These are phyloP conservation scores for Barbarea vulgaris DNA, from an alignment of 345 rosid genomes.

Conservation along the genomic window DNA sequence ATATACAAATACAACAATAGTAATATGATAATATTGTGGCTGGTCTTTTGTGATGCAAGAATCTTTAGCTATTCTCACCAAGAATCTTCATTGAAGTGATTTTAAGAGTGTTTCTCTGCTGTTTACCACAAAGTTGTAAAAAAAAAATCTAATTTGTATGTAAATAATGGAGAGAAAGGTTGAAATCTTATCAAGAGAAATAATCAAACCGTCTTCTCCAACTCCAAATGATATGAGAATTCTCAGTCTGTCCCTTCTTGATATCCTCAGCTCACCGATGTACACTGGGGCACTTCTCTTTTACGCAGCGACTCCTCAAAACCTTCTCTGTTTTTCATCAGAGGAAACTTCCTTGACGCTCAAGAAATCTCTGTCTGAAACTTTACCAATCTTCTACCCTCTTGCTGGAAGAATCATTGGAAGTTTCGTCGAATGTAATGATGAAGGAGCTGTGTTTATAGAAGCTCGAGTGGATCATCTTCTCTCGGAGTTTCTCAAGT, in stretches of 20 bases:
- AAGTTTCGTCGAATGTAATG: conserved; percentile 38
- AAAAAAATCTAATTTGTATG: neutral
- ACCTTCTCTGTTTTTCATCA: conserved; percentile 23
- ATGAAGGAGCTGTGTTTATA: conserved; percentile 45
- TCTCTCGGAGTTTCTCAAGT: conserved; percentile 40
- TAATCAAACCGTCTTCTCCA: conserved; percentile 42
- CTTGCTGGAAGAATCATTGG: conserved; percentile 39
- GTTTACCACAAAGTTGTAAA: neutral
- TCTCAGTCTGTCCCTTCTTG: conserved; percentile 41
- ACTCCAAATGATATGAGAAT: conserved; percentile 32
- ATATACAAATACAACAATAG: neutral
- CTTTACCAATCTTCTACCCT: conserved; percentile 50
- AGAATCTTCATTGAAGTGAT: conserved; percentile 23
- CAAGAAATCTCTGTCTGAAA: conserved; percentile 50
- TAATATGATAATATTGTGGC: neutral
- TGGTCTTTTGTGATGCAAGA: conserved; percentile 33
- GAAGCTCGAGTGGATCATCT: conserved; percentile 40
- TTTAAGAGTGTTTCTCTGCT: neutral
- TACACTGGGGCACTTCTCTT: conserved; percentile 43
- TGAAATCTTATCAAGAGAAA: conserved; percentile 43
- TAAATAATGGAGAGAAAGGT: conserved; percentile 32
- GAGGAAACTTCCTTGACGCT: conserved; percentile 30
- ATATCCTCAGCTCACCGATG: conserved; percentile 35
- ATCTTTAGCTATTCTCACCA: conserved; percentile 21
- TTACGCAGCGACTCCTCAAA: conserved; percentile 27